phyloP scores from a whole-genome alignment of 2,329 filamentous ascomycete species.

The Arachnomyces sp. region DNA sequence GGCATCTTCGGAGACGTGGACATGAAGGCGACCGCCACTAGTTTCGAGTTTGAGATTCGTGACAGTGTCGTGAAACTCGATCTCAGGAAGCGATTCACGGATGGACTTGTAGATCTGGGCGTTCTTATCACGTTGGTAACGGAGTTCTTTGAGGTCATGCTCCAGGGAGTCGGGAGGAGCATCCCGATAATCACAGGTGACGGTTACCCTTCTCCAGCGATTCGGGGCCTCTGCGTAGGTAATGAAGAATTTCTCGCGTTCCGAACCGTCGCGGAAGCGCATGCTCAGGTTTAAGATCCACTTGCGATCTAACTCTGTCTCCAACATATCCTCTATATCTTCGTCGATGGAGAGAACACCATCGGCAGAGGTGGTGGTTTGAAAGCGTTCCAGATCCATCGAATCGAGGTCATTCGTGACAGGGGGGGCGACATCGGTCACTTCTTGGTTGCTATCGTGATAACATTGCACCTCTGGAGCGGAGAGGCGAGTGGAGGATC shows the following conservation, averaged over 20 bases:
- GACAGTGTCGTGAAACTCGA: slow-evolving; percentile 91
- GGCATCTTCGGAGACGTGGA: slow-evolving; percentile 94
- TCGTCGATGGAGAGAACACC: slow-evolving; percentile 30
- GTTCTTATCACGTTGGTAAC: slow-evolving; percentile 85
- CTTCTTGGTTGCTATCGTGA: slow-evolving; percentile 18
- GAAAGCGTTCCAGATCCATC: slow-evolving; percentile 21
- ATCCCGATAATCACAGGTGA: slow-evolving; percentile 85
- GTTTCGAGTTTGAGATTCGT: slow-evolving; percentile 94
- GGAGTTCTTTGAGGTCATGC: slow-evolving; percentile 65
- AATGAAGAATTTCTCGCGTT: slow-evolving; percentile 94
- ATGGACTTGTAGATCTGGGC: slow-evolving; percentile 90
- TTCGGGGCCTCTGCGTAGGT: slow-evolving; percentile 77
- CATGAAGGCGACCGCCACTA: slow-evolving; percentile 75
- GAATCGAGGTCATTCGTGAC: neutral
- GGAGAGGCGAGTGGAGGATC: slow-evolving; percentile 30
- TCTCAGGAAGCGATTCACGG: slow-evolving; percentile 81
- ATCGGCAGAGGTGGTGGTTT: slow-evolving; percentile 40
- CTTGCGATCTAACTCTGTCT: slow-evolving; percentile 71
- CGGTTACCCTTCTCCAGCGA: slow-evolving; percentile 77
- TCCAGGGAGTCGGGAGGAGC: slow-evolving; percentile 76
- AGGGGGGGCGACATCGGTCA: slow-evolving; percentile 7
- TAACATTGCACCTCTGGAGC: slow-evolving; percentile 33
- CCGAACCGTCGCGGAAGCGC: slow-evolving; percentile 91
- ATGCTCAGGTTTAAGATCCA: slow-evolving; percentile 98
- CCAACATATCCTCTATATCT: slow-evolving; percentile 42